phyloP scores from a whole-genome alignment of 1,139 yeast species.

The Nakaseomyces nivariensis region DNA sequence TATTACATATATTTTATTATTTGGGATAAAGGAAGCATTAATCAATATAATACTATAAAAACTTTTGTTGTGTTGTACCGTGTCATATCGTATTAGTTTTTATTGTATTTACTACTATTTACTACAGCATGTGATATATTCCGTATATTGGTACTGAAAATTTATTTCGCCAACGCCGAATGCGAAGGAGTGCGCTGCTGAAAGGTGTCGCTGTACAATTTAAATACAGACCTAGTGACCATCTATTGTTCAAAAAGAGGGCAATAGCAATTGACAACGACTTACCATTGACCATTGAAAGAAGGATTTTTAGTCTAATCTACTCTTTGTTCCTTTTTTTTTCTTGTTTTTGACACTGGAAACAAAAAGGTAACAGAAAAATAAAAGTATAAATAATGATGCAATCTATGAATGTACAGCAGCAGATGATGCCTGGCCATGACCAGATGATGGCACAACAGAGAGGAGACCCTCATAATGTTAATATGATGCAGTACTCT shows the following conservation, averaged over 20 bases:
- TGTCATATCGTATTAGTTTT: not conserved
- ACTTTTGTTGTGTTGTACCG: too few species aligned
- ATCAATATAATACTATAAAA: not conserved
- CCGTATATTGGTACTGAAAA: too few species aligned
- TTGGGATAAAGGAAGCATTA: constrained; percentile 5
- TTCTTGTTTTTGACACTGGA: not conserved
- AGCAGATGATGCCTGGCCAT: constrained; percentile 21
- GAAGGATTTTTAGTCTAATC: too few species aligned
- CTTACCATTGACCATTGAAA: not conserved
- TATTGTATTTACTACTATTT: too few species aligned
- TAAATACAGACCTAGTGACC: too few species aligned
- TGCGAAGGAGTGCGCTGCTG: too few species aligned
- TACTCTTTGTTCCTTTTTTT: not conserved
- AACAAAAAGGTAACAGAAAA: not conserved
- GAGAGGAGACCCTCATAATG: not conserved
- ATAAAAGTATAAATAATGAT: constrained; percentile 5
- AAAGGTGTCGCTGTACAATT: too few species aligned
- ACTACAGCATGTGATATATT: too few species aligned
- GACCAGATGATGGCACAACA: constrained; percentile 22
- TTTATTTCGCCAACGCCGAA: too few species aligned
- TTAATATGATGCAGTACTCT: constrained; percentile 9
- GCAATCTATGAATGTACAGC: constrained; percentile 23
- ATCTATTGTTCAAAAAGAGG: too few species aligned
- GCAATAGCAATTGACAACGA: not conserved
- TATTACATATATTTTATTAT: not conserved